These are phyloP conservation scores for Shiraia bambusicola DNA, from an alignment of 2,329 filamentous ascomycete genomes.

Conservation along the genomic window DNA sequence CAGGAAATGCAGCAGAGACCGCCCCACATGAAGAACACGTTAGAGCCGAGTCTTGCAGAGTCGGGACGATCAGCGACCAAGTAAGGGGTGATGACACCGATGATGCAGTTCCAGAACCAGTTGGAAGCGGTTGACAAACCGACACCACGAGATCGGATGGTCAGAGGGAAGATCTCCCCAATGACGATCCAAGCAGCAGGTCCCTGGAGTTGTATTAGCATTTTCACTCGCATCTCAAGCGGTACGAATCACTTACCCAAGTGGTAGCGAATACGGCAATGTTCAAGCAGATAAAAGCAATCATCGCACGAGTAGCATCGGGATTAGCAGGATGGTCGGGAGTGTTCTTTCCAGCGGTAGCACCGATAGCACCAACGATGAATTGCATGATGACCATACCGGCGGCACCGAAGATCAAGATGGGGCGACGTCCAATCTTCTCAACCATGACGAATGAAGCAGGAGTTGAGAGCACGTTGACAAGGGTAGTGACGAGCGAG, in stretches of 20 bases:
- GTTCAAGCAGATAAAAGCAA: constrained; percentile 88
- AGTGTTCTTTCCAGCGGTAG: constrained; percentile 42
- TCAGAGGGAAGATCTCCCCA: constrained; percentile 87
- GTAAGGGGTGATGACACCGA: constrained; percentile 70
- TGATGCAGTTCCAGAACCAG: constrained; percentile 75
- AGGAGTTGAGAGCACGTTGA: constrained; percentile 84
- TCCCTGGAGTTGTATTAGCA: constrained; percentile 45
- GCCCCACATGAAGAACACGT: constrained; percentile 63
- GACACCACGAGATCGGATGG: constrained; percentile 85
- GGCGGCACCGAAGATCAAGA: constrained; percentile 74
- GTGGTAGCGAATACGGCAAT: constrained; percentile 89
- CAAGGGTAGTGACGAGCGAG: constrained; percentile 79
- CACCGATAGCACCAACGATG: constrained; percentile 71
- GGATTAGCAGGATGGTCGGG: constrained; percentile 43
- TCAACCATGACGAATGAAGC: constrained; percentile 85
- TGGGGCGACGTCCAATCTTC: constrained; percentile 71
- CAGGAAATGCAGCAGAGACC: constrained; percentile 57
- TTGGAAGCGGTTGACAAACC: constrained; percentile 71
- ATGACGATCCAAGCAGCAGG: constrained; percentile 72
- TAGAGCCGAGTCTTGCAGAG: constrained; percentile 60
- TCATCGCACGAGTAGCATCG: constrained; percentile 53
- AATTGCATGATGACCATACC: constrained; percentile 88
- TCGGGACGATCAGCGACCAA: constrained; percentile 69
- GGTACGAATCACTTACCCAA: constrained; percentile 52
- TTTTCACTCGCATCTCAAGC: too few species aligned